Base-by-base conservation (phyloP, 176 grass and related monocot species). In the Elymus sibiricus region DNA sequence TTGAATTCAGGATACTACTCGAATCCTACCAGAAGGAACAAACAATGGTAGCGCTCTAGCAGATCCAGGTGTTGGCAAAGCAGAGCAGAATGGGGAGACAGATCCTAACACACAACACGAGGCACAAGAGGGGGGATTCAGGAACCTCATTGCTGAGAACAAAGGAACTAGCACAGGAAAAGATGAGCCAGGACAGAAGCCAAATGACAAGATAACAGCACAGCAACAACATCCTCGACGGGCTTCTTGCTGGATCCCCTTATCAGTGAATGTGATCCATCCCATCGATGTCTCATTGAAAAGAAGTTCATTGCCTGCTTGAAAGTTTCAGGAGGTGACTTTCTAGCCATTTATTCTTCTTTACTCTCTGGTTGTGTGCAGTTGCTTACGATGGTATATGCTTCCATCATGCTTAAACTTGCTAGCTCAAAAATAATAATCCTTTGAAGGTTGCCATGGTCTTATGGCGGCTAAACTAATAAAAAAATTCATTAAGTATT, bases 311-410 rank as follows among this genome's bases (percentile, higher is more conserved):
- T 92, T 27, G 92, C 90, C 79, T 98, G 90, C 76, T 90, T 95
- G 77, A 94, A 94, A 92, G 93, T 98, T 74, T 83, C 92, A 22
- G 94, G 94, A 82, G 97, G 97, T 98, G 83, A 25, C 74, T 76
- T 79, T 87, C 28, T 29, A 77, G 55, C 51, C 51, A 56, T 46
- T 72, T 38, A 15, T 24, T 69, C 9, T 88, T 84, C 10, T 59
- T 25, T 34, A 12, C 44, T 49, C 32, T 77, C 24, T 40, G 17
- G 64, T 39, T 74, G 19, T 74, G 84, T 24, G 22, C 24, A 63
- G 6, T 46, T 55, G 21, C 44, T 63, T 63, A 4, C 38, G 58
- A 34, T 63, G 13, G 9, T 15, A 49, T 37, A 51, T 83, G 26
- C 70, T 58, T 63, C 11, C 76, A 38, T 55, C 58, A 56, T 21